Evolutionary conservation across 2,329 filamentous ascomycete species (phyloP).

Genomic region (Cladosporium oxysporum): DNA sequence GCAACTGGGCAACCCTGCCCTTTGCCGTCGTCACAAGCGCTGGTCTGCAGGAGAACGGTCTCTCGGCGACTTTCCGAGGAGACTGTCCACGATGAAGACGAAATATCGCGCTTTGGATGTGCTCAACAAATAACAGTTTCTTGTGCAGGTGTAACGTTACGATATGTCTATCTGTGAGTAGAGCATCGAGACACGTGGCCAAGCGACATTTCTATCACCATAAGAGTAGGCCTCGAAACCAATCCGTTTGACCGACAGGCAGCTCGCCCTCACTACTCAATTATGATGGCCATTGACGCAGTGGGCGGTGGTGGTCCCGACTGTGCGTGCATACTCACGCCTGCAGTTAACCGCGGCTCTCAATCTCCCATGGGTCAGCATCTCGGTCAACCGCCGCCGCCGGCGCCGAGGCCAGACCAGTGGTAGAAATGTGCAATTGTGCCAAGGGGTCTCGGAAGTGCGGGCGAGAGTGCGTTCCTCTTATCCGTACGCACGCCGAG

Average conservation of each 20-base stretch:
- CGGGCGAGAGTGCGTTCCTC: background rate
- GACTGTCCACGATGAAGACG: background rate
- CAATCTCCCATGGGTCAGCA: background rate
- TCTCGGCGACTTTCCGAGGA: background rate
- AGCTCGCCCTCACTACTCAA: background rate
- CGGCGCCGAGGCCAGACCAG: conserved; percentile 7
- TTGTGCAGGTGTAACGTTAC: background rate
- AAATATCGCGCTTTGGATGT: background rate
- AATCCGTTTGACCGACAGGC: background rate
- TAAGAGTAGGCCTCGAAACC: background rate
- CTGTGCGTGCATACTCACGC: background rate
- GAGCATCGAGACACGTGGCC: background rate
- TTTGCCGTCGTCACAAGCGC: conserved; percentile 17
- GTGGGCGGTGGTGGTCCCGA: conserved; percentile 1
- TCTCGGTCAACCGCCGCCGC: background rate
- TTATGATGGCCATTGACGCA: background rate
- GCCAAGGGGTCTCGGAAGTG: conserved; percentile 6
- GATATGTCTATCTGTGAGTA: background rate
- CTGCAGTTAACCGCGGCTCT: conserved; percentile 5
- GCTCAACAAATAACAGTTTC: background rate
- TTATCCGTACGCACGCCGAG: background rate
- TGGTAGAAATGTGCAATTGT: background rate
- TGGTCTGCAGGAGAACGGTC: conserved; percentile 1
- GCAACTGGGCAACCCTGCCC: conserved; percentile 15
- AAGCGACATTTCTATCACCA: background rate